Evolutionary conservation across 495 filamentous ascomycete species (phyloP), one percentile per base, ranked within the genome.

Genomic region (Bryoglossum gracile): DNA sequence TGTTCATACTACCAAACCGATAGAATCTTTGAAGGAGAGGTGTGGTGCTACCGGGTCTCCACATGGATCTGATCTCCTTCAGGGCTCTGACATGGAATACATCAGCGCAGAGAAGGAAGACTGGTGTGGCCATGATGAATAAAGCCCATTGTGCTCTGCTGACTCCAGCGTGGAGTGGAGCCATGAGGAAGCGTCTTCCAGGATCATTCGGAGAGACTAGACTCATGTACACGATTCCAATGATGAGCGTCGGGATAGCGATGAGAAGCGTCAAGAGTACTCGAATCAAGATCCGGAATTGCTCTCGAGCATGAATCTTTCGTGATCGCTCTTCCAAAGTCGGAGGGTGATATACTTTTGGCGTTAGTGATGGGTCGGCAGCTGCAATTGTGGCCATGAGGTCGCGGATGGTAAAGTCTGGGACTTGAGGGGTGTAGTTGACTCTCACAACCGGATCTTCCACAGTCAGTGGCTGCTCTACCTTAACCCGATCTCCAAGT

Each of bases 1-100:
- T 81, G 58, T 95, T 94, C 91, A 97, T 97, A 66, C 89, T 95
- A 11, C 91, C 91, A 56, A 97, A 97, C 11, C 87, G 80, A 55
- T 89, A 91, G 55, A 97, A 89, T 14, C 92, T 71, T 48, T 82
- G 76, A 17, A 86, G 57, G 8, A 94, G 60, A 0, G 90, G 89
- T 2, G 83, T 80, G 8, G 72, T 77, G 62, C 89, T 96, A 36
- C 81, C 76, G n/a, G 66, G 80, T 24, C 87, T 73, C 91, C 91
- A 97, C 19, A 95, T 64, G 0, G 82, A 76, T 48, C 71, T 69
- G 16, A 97, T 71, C 57, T 96, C 91, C 61, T 88, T 90, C 17
- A 87, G 57, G 0, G 87, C 84, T 14, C 86, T 77, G 2, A 67
- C 60, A 58, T 97, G 91, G 60, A 96, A 97, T 9, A 88, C 71